phyloP scores from a whole-genome alignment of 78 protist species.

The Trichosphaerium sp. region DNA sequence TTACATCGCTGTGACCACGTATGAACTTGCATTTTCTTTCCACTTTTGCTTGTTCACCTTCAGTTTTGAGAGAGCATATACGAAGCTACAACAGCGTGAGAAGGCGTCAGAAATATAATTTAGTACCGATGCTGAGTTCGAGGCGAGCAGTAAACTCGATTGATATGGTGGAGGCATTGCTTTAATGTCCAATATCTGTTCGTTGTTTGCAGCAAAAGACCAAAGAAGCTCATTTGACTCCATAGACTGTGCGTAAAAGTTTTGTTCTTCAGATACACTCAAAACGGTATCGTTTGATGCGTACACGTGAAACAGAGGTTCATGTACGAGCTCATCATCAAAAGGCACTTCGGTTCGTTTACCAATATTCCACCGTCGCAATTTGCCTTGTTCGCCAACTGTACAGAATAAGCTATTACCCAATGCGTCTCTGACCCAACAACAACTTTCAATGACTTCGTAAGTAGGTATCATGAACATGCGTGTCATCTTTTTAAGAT shows the following conservation, averaged over 20 bases:
- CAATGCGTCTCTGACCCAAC: background rate
- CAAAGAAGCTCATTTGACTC: too few relatives aligned
- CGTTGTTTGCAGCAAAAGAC: background rate
- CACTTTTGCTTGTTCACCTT: slow-evolving; percentile 19
- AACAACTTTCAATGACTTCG: slow-evolving; percentile 2
- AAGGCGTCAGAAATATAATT: background rate
- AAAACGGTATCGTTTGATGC: too few relatives aligned
- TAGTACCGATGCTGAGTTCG: background rate
- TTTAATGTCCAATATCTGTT: slow-evolving; percentile 30
- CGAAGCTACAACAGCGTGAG: background rate
- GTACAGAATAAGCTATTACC: background rate
- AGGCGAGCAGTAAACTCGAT: background rate
- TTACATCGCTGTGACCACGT: slow-evolving; percentile 59
- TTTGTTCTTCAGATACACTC: too few relatives aligned
- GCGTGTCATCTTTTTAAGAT: slow-evolving; percentile 4
- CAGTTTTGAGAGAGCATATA: background rate
- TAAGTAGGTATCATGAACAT: background rate
- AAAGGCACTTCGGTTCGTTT: background rate
- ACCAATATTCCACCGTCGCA: background rate
- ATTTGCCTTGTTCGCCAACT: slow-evolving; percentile 1
- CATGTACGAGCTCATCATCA: background rate
- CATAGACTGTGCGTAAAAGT: too few relatives aligned
- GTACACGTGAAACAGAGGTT: too few relatives aligned
- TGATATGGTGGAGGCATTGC: slow-evolving; percentile 28
- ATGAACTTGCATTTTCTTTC: slow-evolving; percentile 23